Evolutionary conservation across 331 rosid species (phyloP), one percentile per base, ranked within the genome.

Genomic region (Dryas integrifolia): DNA sequence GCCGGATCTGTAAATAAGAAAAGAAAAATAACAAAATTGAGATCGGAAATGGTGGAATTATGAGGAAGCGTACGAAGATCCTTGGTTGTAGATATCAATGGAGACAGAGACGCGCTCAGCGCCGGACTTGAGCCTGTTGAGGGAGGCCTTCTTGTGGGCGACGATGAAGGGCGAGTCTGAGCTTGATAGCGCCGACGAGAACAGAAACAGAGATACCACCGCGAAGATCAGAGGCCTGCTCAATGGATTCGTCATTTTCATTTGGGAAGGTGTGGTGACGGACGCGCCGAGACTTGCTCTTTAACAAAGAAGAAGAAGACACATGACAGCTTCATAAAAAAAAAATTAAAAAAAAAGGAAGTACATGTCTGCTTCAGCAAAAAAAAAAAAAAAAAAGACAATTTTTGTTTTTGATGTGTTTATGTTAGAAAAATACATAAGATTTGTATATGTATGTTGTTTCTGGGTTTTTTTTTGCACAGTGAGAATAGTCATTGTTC

Each of bases 61-160:
- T 49, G 74, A 39, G 24, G 16, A 35, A 46, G 76, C 92, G 6
- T 87, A 94, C 98, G 94, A 86, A 67, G 92, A 79, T 84, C 98
- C 98, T 84, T 91, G 97, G 73, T 94, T 94, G 86, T 86, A 94
- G 84, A 94, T 83, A 21, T 94, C 97, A 82, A 94, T 80, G 80
- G 96, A 71, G 75, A 94, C 98, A n/a, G 87, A 74, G 78, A 91
- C 93, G 59, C 92, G 92, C 75, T 94, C 98, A 56, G 83, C 81
- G 76, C 97, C 97, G 57, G 97, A 81, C 83, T 94, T 94, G 78
- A 91, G 89, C 77, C 98, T 73, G 75, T 80, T 89, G 77, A 94
- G 97, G 48, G 96, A 51, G 43, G 93, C 97, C 90, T 94, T 94
- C 97, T 94, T 94, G 92, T 94, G 90, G 43, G 92, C 86, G 26